These are phyloP conservation scores for Malania oleifera DNA, from an alignment of 164 flowering plant species.

Conservation along the genomic window DNA sequence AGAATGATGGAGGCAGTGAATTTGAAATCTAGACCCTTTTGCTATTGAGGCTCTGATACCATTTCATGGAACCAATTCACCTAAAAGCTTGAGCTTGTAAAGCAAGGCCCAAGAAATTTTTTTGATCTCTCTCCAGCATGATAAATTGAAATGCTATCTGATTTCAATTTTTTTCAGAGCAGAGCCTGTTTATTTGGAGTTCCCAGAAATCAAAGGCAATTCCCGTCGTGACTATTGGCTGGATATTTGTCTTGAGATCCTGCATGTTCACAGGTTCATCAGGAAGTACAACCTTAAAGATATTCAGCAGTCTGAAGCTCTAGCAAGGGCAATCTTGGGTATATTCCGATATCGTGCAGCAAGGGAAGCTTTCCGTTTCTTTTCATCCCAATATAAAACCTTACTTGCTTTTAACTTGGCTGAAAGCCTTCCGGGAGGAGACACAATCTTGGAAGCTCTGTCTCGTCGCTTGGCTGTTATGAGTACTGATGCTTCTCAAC, in stretches of 20 bases:
- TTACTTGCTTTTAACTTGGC: neutral
- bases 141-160: neutral
- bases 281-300: neutral
- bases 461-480: neutral
- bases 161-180: neutral
- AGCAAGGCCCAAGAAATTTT: too few species aligned
- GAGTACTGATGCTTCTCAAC: neutral
- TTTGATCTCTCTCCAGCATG: too few species aligned
- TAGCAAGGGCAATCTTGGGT: neutral
- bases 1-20: too few species aligned
- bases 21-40: too few species aligned
- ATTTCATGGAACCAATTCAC: too few species aligned
- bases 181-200: conserved; percentile 5
- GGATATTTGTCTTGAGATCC: conserved; percentile 3
- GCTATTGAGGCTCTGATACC: too few species aligned
- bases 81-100: too few species aligned
- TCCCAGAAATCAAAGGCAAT: conserved; percentile 6
- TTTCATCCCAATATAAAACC: neutral
- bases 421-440: conserved; percentile 3
- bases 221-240: conserved; percentile 7
- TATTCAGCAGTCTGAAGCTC: conserved; percentile 5
- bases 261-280: neutral
- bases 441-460: conserved; percentile 1
- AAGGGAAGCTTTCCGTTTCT: neutral
- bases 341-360: conserved; percentile 1